Conservation (phyloP, 441 rosid species). For the Erysimum cheiri region DNA sequence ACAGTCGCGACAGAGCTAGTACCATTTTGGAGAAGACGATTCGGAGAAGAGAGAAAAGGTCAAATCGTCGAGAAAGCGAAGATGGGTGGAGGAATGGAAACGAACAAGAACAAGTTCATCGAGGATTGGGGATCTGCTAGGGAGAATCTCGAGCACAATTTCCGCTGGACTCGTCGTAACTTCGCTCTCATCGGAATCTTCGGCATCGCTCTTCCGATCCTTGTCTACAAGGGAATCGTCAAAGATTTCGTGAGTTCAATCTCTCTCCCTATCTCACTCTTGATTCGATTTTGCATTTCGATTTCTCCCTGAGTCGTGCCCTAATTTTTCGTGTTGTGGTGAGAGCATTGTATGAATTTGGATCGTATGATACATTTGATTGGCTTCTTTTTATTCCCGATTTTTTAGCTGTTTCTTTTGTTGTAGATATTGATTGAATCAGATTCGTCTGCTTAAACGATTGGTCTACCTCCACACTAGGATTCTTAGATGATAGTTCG, state of each 20-base stretch:
- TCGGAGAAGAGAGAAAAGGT: constrained; percentile 22
- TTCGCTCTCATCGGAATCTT: constrained; percentile 81
- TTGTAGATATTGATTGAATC: background rate
- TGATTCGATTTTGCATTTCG: constrained; percentile 3
- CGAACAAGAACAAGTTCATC: constrained; percentile 81
- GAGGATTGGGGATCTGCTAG: constrained; percentile 86
- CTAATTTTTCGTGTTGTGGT: constrained; percentile 7
- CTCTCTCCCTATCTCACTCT: constrained; percentile 7
- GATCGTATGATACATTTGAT: background rate
- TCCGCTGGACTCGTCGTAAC: constrained; percentile 92
- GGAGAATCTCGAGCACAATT: constrained; percentile 86
- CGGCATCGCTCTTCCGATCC: constrained; percentile 78
- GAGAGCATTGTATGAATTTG: background rate
- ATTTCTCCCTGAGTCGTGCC: constrained; percentile 15
- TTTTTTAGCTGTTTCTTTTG: background rate
- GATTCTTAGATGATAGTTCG: background rate
- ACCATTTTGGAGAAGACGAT: background rate
- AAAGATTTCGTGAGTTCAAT: constrained; percentile 65
- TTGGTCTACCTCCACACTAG: background rate
- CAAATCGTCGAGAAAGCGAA: constrained; percentile 26
- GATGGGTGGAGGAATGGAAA: constrained; percentile 95
- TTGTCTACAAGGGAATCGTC: constrained; percentile 90
- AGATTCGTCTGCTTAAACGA: background rate
- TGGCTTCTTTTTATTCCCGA: background rate
- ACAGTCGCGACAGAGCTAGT: constrained; percentile 28